Percentiles rank a stretch among this genome's conserved stretches.
These are phyloP conservation scores for Leccinum variabile DNA, from an alignment of 1,284 basidiomycete genomes.

Conservation along the genomic window DNA sequence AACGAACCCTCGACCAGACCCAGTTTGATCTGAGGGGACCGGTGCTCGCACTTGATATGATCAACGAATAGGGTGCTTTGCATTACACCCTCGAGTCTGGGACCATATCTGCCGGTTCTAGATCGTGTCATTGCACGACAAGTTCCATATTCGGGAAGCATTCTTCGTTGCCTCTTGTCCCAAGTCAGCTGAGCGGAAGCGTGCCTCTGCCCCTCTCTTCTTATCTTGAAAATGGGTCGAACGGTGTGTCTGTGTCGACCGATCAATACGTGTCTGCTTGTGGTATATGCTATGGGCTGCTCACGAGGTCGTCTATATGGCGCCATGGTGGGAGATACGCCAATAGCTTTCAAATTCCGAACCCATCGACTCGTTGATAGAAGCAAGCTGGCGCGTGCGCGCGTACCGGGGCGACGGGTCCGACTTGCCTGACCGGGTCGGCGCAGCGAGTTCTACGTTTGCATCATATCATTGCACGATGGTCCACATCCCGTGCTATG, in stretches of 20 bases:
- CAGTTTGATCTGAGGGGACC: too few relatives aligned
- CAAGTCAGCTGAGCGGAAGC: not conserved
- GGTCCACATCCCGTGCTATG: not conserved
- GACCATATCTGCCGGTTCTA: too few relatives aligned
- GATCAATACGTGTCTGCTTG: conserved; percentile 1
- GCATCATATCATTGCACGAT: too few relatives aligned
- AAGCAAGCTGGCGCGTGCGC: not conserved
- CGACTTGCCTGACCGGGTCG: not conserved
- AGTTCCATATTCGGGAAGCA: not conserved
- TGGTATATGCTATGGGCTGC: not conserved
- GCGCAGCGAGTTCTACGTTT: not conserved
- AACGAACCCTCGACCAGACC: too few relatives aligned
- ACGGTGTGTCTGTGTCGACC: not conserved
- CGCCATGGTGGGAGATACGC: not conserved
- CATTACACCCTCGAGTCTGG: too few relatives aligned
- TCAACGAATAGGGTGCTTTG: too few relatives aligned
- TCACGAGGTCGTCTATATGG: not conserved
- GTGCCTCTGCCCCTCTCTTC: not conserved
- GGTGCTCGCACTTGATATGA: too few relatives aligned
- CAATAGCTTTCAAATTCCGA: not conserved
- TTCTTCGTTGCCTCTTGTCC: not conserved
- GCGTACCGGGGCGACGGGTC: not conserved
- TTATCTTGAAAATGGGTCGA: not conserved
- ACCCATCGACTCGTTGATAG: not conserved
- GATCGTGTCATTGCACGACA: not conserved